phyloP scores from a whole-genome alignment of 306 rosid species.

The Oxytropis ochrocephala region DNA sequence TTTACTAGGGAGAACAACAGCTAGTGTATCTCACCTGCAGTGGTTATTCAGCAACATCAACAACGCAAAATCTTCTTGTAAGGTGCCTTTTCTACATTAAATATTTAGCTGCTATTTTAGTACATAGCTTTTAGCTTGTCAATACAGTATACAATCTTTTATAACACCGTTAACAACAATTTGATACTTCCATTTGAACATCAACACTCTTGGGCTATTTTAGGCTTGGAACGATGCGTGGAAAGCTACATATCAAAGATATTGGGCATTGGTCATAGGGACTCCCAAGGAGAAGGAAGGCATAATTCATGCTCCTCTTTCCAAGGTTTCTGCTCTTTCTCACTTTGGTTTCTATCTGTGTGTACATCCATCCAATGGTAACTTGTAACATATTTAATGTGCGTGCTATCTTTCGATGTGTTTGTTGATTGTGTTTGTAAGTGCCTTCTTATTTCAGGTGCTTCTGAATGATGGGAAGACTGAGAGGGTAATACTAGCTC shows the following conservation, averaged over 20 bases:
- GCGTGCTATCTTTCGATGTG: conserved; percentile 2
- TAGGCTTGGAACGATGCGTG: conserved; percentile 85
- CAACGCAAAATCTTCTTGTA: conserved; percentile 45
- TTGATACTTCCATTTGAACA: neutral
- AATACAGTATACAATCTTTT: neutral
- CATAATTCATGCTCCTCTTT: conserved; percentile 67
- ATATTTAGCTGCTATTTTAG: neutral
- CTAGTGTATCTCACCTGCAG: conserved; percentile 64
- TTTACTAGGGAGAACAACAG: conserved; percentile 79
- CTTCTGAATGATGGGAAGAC: conserved; percentile 92
- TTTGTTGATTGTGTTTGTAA: neutral
- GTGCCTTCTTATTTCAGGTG: conserved; percentile 43
- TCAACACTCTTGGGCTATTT: neutral
- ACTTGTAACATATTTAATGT: conserved; percentile 8
- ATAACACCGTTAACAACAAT: neutral
- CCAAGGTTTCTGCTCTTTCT: conserved; percentile 57
- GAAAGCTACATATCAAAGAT: conserved; percentile 66
- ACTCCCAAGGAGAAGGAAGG: conserved; percentile 85
- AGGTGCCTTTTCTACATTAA: conserved; percentile 39
- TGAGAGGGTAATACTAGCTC: conserved; percentile 79
- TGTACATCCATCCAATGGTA: conserved; percentile 5
- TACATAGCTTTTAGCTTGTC: neutral
- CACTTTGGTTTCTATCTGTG: neutral
- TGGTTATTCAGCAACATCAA: conserved; percentile 59
- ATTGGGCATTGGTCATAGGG: conserved; percentile 93